Conservation (phyloP, 164 flowering plant species). For the Macadamia integrifolia region DNA sequence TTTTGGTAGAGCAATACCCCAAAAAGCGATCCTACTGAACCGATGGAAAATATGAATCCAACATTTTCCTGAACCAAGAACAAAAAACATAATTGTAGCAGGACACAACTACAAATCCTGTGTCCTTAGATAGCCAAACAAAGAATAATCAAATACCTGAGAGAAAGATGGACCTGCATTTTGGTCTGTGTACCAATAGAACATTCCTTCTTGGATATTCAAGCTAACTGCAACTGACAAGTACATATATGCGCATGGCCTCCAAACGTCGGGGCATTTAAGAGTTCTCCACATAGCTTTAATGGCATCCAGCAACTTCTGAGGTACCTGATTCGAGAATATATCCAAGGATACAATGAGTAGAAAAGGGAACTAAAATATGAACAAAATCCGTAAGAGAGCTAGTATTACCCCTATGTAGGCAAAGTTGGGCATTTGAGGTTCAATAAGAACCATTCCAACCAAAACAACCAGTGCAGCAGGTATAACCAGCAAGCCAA, state of each 20-base stretch:
- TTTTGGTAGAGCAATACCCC: slow-evolving; percentile 80
- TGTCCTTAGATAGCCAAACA: background rate
- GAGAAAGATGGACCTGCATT: slow-evolving; percentile 81
- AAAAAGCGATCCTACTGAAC: slow-evolving; percentile 72
- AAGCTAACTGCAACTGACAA: slow-evolving; percentile 67
- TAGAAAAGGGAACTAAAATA: background rate
- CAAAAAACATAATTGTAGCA: background rate
- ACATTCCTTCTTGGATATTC: slow-evolving; percentile 79
- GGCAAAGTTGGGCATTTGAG: slow-evolving; percentile 40
- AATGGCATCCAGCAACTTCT: slow-evolving; percentile 61
- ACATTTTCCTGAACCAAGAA: slow-evolving; percentile 52
- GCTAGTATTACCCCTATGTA: slow-evolving; percentile 52
- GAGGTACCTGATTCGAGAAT: slow-evolving; percentile 41
- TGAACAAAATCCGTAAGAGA: background rate
- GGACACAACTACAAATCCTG: background rate
- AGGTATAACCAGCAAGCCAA: slow-evolving; percentile 73
- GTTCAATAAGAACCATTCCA: slow-evolving; percentile 63
- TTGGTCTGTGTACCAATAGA: slow-evolving; percentile 89
- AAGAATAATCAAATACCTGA: slow-evolving; percentile 44
- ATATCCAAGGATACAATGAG: background rate
- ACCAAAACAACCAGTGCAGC: slow-evolving; percentile 51
- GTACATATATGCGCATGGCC: slow-evolving; percentile 90
- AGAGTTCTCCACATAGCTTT: slow-evolving; percentile 78
- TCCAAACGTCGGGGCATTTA: slow-evolving; percentile 75
- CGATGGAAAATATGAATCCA: slow-evolving; percentile 72